A percentile compares a stretch with the other conserved stretches of the same genome.
Conservation (phyloP, 176 grass and related monocot genomes). For the Avena insularis region DNA sequence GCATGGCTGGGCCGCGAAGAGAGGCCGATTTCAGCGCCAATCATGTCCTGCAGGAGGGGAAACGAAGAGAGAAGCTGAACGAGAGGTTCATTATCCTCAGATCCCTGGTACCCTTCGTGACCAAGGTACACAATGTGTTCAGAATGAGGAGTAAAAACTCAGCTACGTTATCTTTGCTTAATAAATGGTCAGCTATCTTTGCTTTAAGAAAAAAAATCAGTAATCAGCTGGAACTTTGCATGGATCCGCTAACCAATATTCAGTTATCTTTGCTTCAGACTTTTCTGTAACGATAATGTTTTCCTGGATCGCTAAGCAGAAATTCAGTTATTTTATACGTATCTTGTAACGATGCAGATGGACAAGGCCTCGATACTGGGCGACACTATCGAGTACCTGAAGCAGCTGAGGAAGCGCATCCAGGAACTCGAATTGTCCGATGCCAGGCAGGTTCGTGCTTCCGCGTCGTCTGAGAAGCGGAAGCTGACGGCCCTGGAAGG, state of each 20-base stretch:
- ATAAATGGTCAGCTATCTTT: not conserved
- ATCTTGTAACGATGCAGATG: constrained; percentile 50
- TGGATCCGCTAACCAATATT: not conserved
- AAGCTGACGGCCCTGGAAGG: constrained; percentile 31
- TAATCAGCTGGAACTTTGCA: not conserved
- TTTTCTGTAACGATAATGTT: not conserved
- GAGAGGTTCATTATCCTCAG: constrained; percentile 81
- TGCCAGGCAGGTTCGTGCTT: constrained; percentile 19
- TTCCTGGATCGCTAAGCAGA: not conserved
- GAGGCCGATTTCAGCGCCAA: constrained; percentile 56
- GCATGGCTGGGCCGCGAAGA: constrained; percentile 37
- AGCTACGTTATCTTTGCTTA: too few relatives aligned
- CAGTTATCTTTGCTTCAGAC: not conserved
- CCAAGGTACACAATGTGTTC: constrained; percentile 55
- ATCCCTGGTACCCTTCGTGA: constrained; percentile 88
- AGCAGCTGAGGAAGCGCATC: constrained; percentile 68
- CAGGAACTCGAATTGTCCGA: constrained; percentile 75
- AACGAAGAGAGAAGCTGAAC: constrained; percentile 89
- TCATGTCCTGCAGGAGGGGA: constrained; percentile 80
- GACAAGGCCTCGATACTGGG: constrained; percentile 85
- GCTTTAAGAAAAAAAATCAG: not conserved
- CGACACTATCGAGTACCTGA: constrained; percentile 92
- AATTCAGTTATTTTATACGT: not conserved
- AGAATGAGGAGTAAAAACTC: not conserved
- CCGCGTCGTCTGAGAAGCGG: constrained; percentile 22